Percentiles rank a stretch among this genome's conserved stretches.
Evolutionary conservation across 2,329 filamentous ascomycete species (phyloP).

Genomic region (Alternaria arborescens): DNA sequence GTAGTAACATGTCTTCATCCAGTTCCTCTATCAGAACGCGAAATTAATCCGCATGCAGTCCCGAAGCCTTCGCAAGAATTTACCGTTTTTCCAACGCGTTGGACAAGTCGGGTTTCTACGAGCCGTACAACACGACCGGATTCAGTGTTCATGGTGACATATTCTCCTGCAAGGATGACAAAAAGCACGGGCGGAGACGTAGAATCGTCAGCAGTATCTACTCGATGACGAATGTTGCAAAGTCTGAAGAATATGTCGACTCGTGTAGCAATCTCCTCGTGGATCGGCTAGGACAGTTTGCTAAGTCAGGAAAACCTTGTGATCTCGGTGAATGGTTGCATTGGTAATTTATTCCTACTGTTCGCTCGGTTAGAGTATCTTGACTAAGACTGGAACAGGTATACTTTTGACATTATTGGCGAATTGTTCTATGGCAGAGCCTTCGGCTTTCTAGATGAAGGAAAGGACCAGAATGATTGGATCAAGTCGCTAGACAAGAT

Average conservation of each 20-base stretch:
- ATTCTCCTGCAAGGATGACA: neutral
- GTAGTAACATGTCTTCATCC: neutral
- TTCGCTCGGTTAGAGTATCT: neutral
- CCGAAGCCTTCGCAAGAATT: neutral
- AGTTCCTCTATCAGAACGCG: neutral
- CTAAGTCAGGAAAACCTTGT: neutral
- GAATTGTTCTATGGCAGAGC: constrained; percentile 24
- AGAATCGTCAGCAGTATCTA: neutral
- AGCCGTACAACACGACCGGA: neutral
- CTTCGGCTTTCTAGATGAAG: constrained; percentile 28
- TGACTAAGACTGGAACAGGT: constrained; percentile 10
- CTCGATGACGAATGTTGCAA: neutral
- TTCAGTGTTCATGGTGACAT: neutral
- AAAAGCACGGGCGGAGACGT: neutral
- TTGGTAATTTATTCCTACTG: neutral
- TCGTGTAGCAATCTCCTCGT: neutral
- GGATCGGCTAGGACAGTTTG: neutral
- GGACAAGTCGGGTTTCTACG: neutral
- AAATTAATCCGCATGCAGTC: neutral
- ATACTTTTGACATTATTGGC: constrained; percentile 33
- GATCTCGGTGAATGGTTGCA: neutral
- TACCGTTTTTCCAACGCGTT: neutral
- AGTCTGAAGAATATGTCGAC: neutral
- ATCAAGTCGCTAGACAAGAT: constrained; percentile 43
- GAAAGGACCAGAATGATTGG: constrained; percentile 25